Evolutionary conservation across 169 alveolate genomes (phyloP).

Genomic region (Plasmodium sp.): DNA sequence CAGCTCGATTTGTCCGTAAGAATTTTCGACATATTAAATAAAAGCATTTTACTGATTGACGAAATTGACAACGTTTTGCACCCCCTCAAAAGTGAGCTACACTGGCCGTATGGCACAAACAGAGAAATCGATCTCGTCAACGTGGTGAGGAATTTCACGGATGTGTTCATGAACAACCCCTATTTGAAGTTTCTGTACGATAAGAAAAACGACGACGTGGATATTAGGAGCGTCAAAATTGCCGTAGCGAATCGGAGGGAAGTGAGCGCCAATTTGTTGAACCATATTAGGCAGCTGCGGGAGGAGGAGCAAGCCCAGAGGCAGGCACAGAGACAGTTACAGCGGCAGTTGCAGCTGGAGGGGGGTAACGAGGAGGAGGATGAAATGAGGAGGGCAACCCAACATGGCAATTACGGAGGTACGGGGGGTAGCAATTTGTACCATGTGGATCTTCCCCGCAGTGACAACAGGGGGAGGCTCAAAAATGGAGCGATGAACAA

Average conservation of each 20-base stretch:
- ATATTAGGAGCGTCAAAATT: constrained; percentile 55
- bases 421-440: not conserved
- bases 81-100: constrained; percentile 93
- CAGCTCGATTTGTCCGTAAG: constrained; percentile 82
- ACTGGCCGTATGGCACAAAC: constrained; percentile 94
- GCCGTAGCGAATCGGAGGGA: not conserved
- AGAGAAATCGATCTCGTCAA: constrained; percentile 73
- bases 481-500: not conserved
- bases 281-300: constrained; percentile 26
- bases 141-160: constrained; percentile 66
- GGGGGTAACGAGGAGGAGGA: not conserved
- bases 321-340: not conserved
- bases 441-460: not conserved
- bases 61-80: constrained; percentile 92
- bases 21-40: constrained; percentile 82
- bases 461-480: not conserved
- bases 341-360: not conserved
- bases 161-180: constrained; percentile 72
- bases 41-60: constrained; percentile 90
- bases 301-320: constrained; percentile 27
- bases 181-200: constrained; percentile 72
- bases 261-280: not conserved
- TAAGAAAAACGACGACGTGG: constrained; percentile 58
- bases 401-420: not conserved
- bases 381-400: not conserved